A percentile compares a stretch with the other conserved stretches of the same genome.
phyloP scores from a whole-genome alignment of 345 rosid species.

The Salix koriyanagi region DNA sequence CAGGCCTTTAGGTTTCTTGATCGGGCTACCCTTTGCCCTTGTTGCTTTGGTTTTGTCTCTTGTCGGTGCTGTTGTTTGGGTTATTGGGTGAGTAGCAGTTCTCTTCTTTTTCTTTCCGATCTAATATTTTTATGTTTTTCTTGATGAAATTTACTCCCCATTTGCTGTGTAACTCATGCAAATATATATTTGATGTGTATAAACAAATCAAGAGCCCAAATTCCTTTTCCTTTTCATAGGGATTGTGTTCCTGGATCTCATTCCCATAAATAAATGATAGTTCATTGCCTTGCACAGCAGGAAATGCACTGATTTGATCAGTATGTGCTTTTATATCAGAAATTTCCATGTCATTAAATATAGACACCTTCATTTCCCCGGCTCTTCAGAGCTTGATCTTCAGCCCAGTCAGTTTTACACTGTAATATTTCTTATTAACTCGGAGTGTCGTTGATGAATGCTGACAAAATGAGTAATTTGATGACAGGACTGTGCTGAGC shows the following conservation, averaged over 20 bases:
- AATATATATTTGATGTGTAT: background rate
- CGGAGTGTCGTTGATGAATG: background rate
- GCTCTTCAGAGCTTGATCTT: background rate
- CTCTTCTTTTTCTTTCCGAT: background rate
- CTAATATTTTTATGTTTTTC: background rate
- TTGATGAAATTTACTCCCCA: background rate
- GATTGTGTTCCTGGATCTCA: background rate
- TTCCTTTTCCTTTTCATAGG: background rate
- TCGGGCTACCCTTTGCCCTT: conserved; percentile 34
- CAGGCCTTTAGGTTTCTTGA: conserved; percentile 35
- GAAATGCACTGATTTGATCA: too few relatives aligned
- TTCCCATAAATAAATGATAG: too few relatives aligned
- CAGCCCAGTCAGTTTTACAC: background rate
- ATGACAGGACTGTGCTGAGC: conserved; percentile 60
- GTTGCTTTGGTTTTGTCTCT: conserved; percentile 27
- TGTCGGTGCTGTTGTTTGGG: conserved; percentile 27
- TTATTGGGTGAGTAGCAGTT: conserved; percentile 21
- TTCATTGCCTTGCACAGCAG: too few relatives aligned
- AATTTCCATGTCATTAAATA: background rate
- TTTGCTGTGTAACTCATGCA: background rate
- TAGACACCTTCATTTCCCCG: background rate
- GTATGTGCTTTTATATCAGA: too few relatives aligned
- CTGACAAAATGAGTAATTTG: background rate
- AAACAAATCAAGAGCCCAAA: background rate
- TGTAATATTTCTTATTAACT: background rate